These are phyloP conservation scores for Solanum tarapatanum DNA, from an alignment of 257 asterid species.

Conservation along the genomic window DNA sequence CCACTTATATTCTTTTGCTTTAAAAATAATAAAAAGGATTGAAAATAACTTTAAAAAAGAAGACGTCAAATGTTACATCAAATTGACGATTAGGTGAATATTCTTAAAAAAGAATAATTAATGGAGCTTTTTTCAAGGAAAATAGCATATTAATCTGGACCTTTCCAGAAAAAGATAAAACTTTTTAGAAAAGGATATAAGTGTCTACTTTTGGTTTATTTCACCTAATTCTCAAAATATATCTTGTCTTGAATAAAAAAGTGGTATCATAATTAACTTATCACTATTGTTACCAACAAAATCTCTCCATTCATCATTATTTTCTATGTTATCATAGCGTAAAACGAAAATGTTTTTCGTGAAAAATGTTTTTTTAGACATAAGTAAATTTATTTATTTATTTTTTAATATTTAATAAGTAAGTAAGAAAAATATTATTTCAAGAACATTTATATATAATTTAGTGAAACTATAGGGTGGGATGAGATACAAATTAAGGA, in stretches of 20 bases:
- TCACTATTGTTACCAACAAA: not conserved
- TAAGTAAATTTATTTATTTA: not conserved
- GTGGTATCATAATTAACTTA: not conserved
- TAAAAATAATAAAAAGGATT: not conserved
- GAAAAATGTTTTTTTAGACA: not conserved
- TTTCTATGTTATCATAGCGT: not conserved
- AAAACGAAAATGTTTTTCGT: no score
- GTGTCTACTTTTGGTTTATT: not conserved
- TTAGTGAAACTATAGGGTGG: not conserved
- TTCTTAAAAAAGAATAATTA: not conserved
- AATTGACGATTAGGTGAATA: not conserved
- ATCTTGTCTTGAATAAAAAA: not conserved
- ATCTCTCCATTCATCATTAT: not conserved
- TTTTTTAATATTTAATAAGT: not conserved
- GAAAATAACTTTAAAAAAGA: not conserved
- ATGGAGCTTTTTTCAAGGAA: not conserved
- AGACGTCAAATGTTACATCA: not conserved
- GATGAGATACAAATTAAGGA: not conserved
- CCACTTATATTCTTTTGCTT: not conserved
- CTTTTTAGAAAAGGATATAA: not conserved
- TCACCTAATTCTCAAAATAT: not conserved
- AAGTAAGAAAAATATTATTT: not conserved
- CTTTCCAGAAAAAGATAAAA: not conserved
- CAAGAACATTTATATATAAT: not conserved
- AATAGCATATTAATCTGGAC: not conserved